Evolutionary conservation across 352 stramenopile species (phyloP), one percentile per base, ranked within the genome.

Genomic region (Phytophthora foliorum): DNA sequence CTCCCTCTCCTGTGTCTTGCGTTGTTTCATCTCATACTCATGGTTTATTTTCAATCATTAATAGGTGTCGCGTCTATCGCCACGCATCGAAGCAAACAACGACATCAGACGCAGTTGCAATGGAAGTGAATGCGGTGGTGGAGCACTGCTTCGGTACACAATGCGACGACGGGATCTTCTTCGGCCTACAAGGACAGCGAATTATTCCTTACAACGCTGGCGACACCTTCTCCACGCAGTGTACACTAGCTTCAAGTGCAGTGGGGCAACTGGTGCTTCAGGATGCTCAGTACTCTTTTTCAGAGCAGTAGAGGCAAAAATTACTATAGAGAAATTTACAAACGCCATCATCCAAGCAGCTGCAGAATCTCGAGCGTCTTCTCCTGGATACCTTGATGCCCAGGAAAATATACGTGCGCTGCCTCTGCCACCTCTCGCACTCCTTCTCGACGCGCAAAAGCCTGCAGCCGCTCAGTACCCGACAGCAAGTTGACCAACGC

Each of bases 371-470:
- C 58, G 27, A 67, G 63, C 17, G 86, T 89, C 63, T 94, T 95
- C 51, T 97, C 86, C 59, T 93, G 84, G 53, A 98, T 93, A 0
- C 75, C 80, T 17, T 73, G 41, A 49, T 97, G 76, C 7, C 93
- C 83, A 11, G 86, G 68, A 67, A 97, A 97, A 25, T 90, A 95
- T 16, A 83, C 88, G 57, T 93, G 77, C 0, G 91, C 87, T 17
- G 89, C 81, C 50, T 97, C 80, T 9, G 87, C 79, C 11, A 97
- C 91, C 67, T 97, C 88, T 16, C 88, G 76, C 3, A 94, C 91
- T 2, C 86, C 84, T 63, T 92, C 86, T 48, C 59, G 80, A 13
- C 75, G 75, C 8, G 82, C 86, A 73, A 91, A 94, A 10, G 75
- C 57, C 60, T 81, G 81, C 11, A 94, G 66, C 16, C 72, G 58